Conservation (phyloP, 108 stramenopile species). For the Fragilaria radians region DNA sequence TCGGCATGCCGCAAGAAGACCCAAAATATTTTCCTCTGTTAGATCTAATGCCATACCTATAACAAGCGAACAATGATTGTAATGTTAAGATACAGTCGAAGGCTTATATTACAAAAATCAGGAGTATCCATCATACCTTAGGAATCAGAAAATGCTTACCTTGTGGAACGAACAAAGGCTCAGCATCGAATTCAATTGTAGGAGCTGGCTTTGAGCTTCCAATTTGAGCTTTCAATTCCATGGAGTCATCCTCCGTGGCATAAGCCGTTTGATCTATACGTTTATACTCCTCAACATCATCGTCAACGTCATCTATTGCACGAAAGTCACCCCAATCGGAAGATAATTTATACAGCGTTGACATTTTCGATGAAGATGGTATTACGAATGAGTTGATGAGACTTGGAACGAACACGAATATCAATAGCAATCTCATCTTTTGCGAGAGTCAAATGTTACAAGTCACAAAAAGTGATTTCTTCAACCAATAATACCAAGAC, state of each 20-base stretch:
- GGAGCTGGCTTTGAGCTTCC: slow-evolving; percentile 53
- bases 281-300: slow-evolving; percentile 28
- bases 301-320: slow-evolving; percentile 51
- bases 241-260: slow-evolving; percentile 76
- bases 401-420: too few relatives aligned
- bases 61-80: slow-evolving; percentile 7
- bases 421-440: too few relatives aligned
- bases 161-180: slow-evolving; percentile 48
- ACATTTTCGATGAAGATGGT: too few relatives aligned
- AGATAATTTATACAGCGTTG: too few relatives aligned
- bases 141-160: slow-evolving; percentile 17
- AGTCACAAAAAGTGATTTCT: too few relatives aligned
- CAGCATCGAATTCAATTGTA: slow-evolving; percentile 30
- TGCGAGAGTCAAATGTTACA: too few relatives aligned
- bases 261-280: slow-evolving; percentile 31
- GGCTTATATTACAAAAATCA: too few relatives aligned
- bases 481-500: too few relatives aligned
- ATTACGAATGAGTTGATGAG: too few relatives aligned
- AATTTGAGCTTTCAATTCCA: slow-evolving; percentile 56
- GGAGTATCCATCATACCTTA: background rate
- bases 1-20: slow-evolving; percentile 67
- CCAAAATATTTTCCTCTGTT: slow-evolving; percentile 63
- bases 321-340: slow-evolving; percentile 39
- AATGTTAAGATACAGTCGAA: too few relatives aligned
- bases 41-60: slow-evolving; percentile 55